Base-by-base conservation (phyloP, 345 rosid species). In the Dipteronia dyeriana region DNA sequence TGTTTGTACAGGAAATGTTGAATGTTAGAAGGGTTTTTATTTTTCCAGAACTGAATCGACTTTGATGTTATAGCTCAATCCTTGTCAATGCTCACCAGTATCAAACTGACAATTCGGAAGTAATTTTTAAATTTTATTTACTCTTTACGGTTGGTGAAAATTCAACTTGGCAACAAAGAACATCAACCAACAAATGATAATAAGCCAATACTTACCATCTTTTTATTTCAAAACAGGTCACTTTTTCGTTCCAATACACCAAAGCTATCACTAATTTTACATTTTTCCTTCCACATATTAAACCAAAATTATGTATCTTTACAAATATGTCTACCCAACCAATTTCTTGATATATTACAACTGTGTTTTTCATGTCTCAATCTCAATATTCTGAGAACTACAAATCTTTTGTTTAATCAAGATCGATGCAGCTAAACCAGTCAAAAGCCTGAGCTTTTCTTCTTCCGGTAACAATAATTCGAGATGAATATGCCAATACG, bases 261-360 rank as follows among this genome's bases (percentile, higher is more conserved):
- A n/a, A n/a, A n/a, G n/a, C n/a, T n/a, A n/a, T n/a, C n/a, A 59
- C 74, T 74, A 51, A 51, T 73, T 79, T 54, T 74, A 76, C 79
- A 66, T 62, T 38, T 75, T 76, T 53, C 63, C 80, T 73, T 73
- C 74, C 80, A 68, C 76, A 79, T 71, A 80, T 49, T 17, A 45
- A 73, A 66, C 82, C 79, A 73, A 68, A 76, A 72, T 62, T 54
- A 79, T 73, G 72, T 60, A 57, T 83, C 45, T 83, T 76, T 83
- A 83, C 85, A 83, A 79, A 76, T 83, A 69, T 68, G 38, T 62
- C 72, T 45, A 62, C 62, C 69, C 78, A 75, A 77, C 68, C 74
- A 75, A 76, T 76, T 79, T 75, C 70, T 60, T 76, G 70, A 77
- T 85, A 76, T 81, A 79, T 53, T 69, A 82, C 84, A 79, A 43